Evolutionary conservation across 1,284 basidiomycete genomes (phyloP).

Genomic region (Mycena sp.): DNA sequence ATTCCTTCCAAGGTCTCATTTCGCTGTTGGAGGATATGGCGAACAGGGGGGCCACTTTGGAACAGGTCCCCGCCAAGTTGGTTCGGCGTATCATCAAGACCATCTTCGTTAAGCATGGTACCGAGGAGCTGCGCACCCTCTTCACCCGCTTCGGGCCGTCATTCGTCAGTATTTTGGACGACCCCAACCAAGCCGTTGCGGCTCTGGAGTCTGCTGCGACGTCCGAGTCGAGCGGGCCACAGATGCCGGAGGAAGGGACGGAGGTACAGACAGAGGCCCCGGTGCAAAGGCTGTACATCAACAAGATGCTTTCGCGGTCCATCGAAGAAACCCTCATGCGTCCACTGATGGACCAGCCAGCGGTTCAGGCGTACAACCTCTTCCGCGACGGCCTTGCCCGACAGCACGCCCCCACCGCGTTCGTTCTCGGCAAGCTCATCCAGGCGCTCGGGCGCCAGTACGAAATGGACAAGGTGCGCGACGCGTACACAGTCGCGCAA

Average conservation of each 20-base stretch:
- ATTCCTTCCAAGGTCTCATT: constrained; percentile 43
- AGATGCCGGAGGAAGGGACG: not conserved
- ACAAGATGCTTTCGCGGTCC: constrained; percentile 2
- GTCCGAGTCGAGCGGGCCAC: not conserved
- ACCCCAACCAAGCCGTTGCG: constrained; percentile 29
- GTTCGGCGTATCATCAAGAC: constrained; percentile 37
- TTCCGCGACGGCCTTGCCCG: constrained; percentile 41
- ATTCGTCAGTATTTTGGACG: constrained; percentile 37
- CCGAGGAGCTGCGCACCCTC: constrained; percentile 35
- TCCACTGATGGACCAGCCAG: not conserved
- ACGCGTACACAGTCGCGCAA: constrained; percentile 82
- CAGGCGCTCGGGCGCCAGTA: constrained; percentile 71
- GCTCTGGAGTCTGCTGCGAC: constrained; percentile 33
- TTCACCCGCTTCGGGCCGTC: constrained; percentile 42
- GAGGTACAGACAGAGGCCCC: too few species aligned
- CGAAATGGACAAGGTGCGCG: constrained; percentile 68
- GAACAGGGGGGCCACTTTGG: constrained; percentile 36
- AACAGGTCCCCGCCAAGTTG: constrained; percentile 34
- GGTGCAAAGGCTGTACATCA: not conserved
- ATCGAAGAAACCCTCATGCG: constrained; percentile 18
- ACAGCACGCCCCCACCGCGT: constrained; percentile 62
- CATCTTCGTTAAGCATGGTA: constrained; percentile 35
- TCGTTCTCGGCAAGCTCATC: constrained; percentile 71
- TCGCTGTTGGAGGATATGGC: constrained; percentile 47
- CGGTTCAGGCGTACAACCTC: constrained; percentile 36